Percentiles rank a stretch among this genome's conserved stretches.
Conservation (phyloP, 2,329 filamentous ascomycete genomes). For the Aspergillus persii region DNA sequence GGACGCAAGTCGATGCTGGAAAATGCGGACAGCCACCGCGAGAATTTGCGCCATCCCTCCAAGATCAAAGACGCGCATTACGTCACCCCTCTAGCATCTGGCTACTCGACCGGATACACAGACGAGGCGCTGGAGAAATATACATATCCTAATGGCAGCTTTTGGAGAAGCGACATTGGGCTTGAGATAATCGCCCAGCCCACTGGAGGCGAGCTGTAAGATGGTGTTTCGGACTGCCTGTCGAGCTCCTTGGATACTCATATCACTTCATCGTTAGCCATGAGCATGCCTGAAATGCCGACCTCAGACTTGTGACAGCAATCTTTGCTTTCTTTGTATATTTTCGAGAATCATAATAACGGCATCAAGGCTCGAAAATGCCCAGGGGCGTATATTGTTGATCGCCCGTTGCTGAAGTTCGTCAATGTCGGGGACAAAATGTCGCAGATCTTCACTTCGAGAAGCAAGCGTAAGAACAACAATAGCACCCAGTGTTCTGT, state of each 20-base stretch:
- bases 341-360: neutral
- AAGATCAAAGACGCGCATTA: neutral
- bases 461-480: neutral
- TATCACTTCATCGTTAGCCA: neutral
- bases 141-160: neutral
- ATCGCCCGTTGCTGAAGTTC: neutral
- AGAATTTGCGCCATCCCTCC: neutral
- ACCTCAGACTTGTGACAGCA: neutral
- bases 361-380: neutral
- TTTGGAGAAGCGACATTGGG: neutral
- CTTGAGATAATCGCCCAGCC: neutral
- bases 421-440: constrained; percentile 1
- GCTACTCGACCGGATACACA: neutral
- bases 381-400: neutral
- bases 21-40: neutral
- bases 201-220: neutral
- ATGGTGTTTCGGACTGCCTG: neutral
- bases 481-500: neutral
- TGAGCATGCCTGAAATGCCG: neutral
- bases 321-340: neutral
- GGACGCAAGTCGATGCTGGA: neutral
- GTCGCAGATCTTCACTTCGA: neutral
- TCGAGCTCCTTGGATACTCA: neutral
- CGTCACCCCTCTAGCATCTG: neutral
- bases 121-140: neutral